Percentiles rank a stretch among this genome's conserved stretches.
Conservation (phyloP, 2,329 filamentous ascomycete genomes). For the Paecilomyces niveus region DNA sequence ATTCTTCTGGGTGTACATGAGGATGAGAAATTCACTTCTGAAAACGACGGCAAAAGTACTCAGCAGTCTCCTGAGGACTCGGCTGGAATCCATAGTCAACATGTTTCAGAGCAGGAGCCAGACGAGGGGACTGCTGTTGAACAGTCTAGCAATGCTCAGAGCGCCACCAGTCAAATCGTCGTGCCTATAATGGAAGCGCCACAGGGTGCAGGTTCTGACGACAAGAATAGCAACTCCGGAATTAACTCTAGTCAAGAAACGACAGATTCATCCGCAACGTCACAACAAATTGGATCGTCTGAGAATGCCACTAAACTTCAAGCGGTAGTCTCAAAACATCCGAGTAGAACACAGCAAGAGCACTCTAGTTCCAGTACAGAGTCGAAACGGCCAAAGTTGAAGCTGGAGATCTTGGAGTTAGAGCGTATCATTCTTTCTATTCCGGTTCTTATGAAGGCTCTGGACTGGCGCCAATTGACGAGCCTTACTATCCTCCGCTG, state of each 20-base stretch:
- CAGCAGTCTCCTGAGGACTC: neutral
- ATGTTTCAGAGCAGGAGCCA: neutral
- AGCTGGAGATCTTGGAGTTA: conserved; percentile 64
- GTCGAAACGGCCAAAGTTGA: conserved; percentile 49
- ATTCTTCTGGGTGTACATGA: conserved; percentile 15
- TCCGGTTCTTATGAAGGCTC: conserved; percentile 58
- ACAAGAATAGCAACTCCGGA: neutral
- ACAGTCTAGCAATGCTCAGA: neutral
- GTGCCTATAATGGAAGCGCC: neutral
- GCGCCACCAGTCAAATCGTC: neutral
- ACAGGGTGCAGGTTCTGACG: neutral
- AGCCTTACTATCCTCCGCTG: conserved; percentile 69
- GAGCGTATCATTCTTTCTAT: conserved; percentile 69
- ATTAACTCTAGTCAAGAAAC: neutral
- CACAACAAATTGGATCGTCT: neutral
- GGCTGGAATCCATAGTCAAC: neutral
- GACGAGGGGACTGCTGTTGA: neutral
- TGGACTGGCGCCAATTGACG: conserved; percentile 69
- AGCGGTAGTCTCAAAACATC: neutral
- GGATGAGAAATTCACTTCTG: neutral
- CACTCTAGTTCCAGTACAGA: conserved; percentile 9
- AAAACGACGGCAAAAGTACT: neutral
- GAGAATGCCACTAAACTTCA: neutral
- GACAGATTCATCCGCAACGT: neutral
- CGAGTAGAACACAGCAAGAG: neutral